Evolutionary conservation across 2,329 filamentous ascomycete genomes (phyloP).

Genomic region (Arthroderma sp.): DNA sequence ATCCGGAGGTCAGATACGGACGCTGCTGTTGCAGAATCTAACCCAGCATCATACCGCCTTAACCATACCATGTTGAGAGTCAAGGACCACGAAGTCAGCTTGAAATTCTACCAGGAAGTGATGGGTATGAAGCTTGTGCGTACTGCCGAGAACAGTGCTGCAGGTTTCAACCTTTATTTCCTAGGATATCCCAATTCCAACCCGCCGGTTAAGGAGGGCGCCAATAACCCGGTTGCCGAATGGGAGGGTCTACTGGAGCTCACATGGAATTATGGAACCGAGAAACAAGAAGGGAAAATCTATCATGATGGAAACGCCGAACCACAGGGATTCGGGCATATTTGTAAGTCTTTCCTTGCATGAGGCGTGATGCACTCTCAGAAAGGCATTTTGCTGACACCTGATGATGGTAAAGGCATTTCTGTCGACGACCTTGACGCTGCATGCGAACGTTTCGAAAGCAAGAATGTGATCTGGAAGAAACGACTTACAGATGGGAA

Average conservation of each 20-base stretch:
- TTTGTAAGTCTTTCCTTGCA: conserved; percentile 46
- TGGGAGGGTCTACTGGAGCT: conserved; percentile 80
- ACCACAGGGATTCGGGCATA: conserved; percentile 89
- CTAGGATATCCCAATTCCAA: conserved; percentile 59
- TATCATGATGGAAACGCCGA: conserved; percentile 90
- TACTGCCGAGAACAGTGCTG: conserved; percentile 54
- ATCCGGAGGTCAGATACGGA: conserved; percentile 62
- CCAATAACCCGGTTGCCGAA: conserved; percentile 47
- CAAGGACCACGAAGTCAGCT: conserved; percentile 62
- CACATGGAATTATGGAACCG: conserved; percentile 65
- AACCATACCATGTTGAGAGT: conserved; percentile 72
- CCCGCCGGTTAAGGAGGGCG: conserved; percentile 35
- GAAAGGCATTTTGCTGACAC: not conserved
- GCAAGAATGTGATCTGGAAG: conserved; percentile 75
- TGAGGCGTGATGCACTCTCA: not conserved
- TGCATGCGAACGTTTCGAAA: conserved; percentile 76
- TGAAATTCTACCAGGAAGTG: conserved; percentile 71
- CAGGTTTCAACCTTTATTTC: conserved; percentile 84
- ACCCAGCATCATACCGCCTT: conserved; percentile 59
- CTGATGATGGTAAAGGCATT: conserved; percentile 39
- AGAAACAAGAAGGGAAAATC: conserved; percentile 66
- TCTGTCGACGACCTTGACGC: conserved; percentile 79
- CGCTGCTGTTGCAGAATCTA: conserved; percentile 47
- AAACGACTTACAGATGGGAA: conserved; percentile 81
- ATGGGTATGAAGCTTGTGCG: conserved; percentile 78